Evolutionary conservation across 805 yeast species (phyloP).

Genomic region (Cyberlindnera mississippiensis): DNA sequence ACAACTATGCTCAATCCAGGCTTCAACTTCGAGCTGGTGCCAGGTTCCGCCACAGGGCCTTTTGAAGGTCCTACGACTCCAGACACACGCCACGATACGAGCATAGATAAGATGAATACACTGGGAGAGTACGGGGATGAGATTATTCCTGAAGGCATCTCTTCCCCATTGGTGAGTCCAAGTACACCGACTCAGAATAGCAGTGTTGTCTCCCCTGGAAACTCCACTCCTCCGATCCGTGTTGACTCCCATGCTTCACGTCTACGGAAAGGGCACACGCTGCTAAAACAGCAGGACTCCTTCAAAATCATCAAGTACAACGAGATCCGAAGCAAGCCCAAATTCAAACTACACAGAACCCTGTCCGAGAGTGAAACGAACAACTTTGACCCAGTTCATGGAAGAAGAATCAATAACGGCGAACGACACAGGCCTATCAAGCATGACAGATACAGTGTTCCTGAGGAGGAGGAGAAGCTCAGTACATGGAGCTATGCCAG

Average conservation of each 20-base stretch:
- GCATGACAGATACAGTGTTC: constrained; percentile 3
- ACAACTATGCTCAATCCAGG: constrained; percentile 5
- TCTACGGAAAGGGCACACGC: constrained; percentile 8
- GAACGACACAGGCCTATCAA: constrained; percentile 43
- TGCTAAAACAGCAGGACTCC: constrained; percentile 1
- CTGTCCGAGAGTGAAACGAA: constrained; percentile 64
- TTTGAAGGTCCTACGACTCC: not conserved
- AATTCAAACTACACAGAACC: constrained; percentile 42
- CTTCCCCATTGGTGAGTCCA: not conserved
- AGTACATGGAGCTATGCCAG: no score
- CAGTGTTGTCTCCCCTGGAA: not conserved
- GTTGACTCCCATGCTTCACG: constrained; percentile 4
- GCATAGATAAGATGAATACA: no score
- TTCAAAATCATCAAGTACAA: constrained; percentile 2
- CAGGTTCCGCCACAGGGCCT: not conserved
- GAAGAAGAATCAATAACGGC: constrained; percentile 52
- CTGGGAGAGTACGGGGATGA: constrained; percentile 7
- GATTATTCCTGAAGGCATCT: no score
- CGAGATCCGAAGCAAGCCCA: constrained; percentile 12
- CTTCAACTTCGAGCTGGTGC: constrained; percentile 7
- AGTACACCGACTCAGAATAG: not conserved
- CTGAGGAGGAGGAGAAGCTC: no score
- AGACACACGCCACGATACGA: no score
- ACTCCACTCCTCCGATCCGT: constrained; percentile 1
- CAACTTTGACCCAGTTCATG: constrained; percentile 53